phyloP scores from a whole-genome alignment of 2,329 filamentous ascomycete species.

The Rasamsonia emersonii region DNA sequence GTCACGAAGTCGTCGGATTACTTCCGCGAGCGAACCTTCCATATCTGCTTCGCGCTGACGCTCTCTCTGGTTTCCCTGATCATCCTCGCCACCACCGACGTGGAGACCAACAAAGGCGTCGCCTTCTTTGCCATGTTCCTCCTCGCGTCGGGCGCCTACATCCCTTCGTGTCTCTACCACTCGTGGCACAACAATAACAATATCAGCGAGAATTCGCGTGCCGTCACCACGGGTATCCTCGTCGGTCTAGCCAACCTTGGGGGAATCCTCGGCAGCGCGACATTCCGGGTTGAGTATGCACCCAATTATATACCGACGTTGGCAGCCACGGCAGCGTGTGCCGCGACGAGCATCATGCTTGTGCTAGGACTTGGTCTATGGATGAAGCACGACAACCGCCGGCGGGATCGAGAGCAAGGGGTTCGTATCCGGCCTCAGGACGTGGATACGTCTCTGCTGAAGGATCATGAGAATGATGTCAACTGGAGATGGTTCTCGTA shows the following conservation, averaged over 20 bases:
- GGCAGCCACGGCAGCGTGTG: conserved; percentile 35
- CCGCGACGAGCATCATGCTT: conserved; percentile 34
- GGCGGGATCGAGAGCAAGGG: conserved; percentile 31
- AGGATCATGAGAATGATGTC: conserved; percentile 29
- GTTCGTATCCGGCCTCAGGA: conserved; percentile 27
- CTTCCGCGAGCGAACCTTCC: conserved; percentile 39
- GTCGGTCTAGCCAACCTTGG: conserved; percentile 43
- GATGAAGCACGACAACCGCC: conserved; percentile 39
- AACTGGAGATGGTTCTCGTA: conserved; percentile 19
- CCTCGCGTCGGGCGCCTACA: conserved; percentile 36
- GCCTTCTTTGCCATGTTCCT: conserved; percentile 46
- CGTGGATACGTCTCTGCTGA: conserved; percentile 32
- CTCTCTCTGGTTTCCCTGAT: conserved; percentile 38
- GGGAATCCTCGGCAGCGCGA: conserved; percentile 37
- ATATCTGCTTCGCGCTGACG: conserved; percentile 34
- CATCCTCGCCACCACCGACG: conserved; percentile 37
- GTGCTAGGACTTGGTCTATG: conserved; percentile 33
- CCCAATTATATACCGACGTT: conserved; percentile 43
- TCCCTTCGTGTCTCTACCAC: conserved; percentile 40
- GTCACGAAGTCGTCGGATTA: conserved; percentile 39
- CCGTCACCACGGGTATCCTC: conserved; percentile 40
- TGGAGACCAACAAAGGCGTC: conserved; percentile 32
- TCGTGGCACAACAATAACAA: conserved; percentile 48
- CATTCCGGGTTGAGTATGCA: conserved; percentile 41
- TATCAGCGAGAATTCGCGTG: conserved; percentile 41